Evolutionary conservation across 148 eudicot species (phyloP), one percentile per base, ranked within the genome.

Genomic region (Rheum nobile): DNA sequence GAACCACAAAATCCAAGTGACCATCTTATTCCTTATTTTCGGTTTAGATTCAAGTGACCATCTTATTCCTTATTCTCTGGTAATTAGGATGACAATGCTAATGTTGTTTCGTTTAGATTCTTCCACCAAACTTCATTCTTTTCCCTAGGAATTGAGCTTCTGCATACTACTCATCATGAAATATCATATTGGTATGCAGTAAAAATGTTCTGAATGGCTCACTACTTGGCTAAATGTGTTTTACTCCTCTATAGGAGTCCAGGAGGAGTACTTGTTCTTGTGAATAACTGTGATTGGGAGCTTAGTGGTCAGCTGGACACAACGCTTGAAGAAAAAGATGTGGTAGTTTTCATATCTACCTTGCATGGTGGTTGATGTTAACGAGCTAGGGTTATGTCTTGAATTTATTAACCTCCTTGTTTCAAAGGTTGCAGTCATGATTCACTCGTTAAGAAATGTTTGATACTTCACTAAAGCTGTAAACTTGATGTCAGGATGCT

Each of bases 201-300:
- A 6, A n/a, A 21, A 55, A 28, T 29, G 5, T 16, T 5, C 14
- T 31, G 21, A 31, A 63, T 31, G 69, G 4, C 8, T 28, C 69
- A 13, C 29, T 38, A 32, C 26, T 68, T 68, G n/a, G 72, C 48
- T 70, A 39, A 22, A 57, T 74, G 11, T 47, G 32, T 12, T 72
- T 50, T 21, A 55, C 32, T 74, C 28, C 8, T 43, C 26, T 80
- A 78, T 90, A 95, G 98, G 96, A 87, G 97, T 67, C 98, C 97
- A 4, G 97, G 98, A n/a, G n/a, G n/a, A 71, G 96, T 95, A 79
- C 87, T 95, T 11, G 98, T 95, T 75, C 93, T 95, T 41, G 92
- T 95, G 72, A 95, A 95, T 17, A 97, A 95, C 71, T 91, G 97
- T 70, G 98, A 91, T 74, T 95, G 98, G 98, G 98, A 95, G 80